Percentiles rank a stretch among this genome's conserved stretches.
Conservation (phyloP, 2,329 filamentous ascomycete species). For the Alternaria sp. region DNA sequence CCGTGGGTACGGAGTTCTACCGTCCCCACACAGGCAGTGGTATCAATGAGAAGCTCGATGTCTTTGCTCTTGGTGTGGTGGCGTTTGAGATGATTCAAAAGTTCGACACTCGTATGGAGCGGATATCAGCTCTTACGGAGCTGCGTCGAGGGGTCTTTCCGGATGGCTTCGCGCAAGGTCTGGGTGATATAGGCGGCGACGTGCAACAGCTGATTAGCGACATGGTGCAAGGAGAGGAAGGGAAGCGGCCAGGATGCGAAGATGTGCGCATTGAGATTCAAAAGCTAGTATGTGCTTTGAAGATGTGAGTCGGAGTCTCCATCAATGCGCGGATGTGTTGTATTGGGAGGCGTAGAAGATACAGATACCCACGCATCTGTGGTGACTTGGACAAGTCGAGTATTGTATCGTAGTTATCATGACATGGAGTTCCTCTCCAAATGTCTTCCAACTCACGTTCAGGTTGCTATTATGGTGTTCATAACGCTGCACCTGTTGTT, state of each 20-base stretch:
- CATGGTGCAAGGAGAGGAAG: conserved; percentile 45
- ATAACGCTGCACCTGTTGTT: neutral
- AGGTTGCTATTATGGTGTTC: neutral
- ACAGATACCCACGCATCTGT: neutral
- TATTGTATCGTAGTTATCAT: neutral
- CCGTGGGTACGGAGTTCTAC: conserved; percentile 69
- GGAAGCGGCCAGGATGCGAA: conserved; percentile 36
- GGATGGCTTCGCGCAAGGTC: conserved; percentile 26
- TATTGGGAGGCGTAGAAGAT: neutral
- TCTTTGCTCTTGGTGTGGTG: conserved; percentile 68
- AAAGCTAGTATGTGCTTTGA: conserved; percentile 25
- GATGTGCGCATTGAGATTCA: conserved; percentile 35
- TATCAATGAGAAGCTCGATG: conserved; percentile 62
- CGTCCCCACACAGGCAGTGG: conserved; percentile 53
- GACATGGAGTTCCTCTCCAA: neutral
- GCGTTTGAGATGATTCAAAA: conserved; percentile 66
- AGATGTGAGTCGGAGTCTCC: neutral
- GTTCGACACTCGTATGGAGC: conserved; percentile 54
- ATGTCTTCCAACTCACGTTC: neutral
- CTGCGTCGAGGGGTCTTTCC: conserved; percentile 45
- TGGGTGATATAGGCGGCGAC: conserved; percentile 28
- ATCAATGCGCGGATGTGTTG: neutral
- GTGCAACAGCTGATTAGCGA: conserved; percentile 35
- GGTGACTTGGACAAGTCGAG: neutral
- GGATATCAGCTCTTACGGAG: conserved; percentile 42